These are phyloP conservation scores for Hymenoscyphus albidus DNA, from an alignment of 2,329 filamentous ascomycete genomes.

Conservation along the genomic window DNA sequence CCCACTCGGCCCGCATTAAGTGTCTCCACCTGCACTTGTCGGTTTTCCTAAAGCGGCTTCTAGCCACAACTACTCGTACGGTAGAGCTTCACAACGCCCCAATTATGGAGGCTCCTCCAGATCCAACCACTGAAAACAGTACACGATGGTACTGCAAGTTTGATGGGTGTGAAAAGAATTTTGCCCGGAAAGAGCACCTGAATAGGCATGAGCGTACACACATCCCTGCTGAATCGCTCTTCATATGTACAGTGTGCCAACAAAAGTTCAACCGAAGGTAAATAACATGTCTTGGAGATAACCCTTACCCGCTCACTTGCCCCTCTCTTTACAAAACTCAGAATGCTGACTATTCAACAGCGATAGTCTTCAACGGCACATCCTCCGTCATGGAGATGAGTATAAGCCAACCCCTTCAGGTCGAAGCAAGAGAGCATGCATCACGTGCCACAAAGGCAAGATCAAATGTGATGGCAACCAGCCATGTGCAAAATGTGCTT, in stretches of 20 bases:
- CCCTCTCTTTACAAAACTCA: not conserved
- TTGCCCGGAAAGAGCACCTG: constrained; percentile 30
- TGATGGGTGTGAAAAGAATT: constrained; percentile 25
- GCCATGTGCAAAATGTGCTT: constrained; percentile 40
- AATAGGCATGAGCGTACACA: constrained; percentile 28
- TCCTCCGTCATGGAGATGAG: constrained; percentile 26
- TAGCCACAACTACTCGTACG: too few species aligned
- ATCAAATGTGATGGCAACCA: constrained; percentile 43
- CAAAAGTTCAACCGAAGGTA: constrained; percentile 30
- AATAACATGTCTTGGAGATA: not conserved
- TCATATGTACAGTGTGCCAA: constrained; percentile 24
- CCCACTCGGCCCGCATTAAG: not conserved
- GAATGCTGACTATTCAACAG: constrained; percentile 14
- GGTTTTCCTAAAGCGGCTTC: not conserved
- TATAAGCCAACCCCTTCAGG: constrained; percentile 24
- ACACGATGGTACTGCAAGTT: constrained; percentile 18
- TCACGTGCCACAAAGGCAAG: constrained; percentile 44
- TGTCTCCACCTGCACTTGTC: not conserved
- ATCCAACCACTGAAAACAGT: not conserved
- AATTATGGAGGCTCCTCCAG: not conserved
- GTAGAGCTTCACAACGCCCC: not conserved
- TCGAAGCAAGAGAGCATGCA: constrained; percentile 40
- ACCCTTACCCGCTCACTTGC: not conserved
- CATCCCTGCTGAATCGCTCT: constrained; percentile 12
- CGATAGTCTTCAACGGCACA: constrained; percentile 30